Evolutionary conservation across 2,329 filamentous ascomycete genomes (phyloP).

Genomic region (Stachybotrys chartarum): DNA sequence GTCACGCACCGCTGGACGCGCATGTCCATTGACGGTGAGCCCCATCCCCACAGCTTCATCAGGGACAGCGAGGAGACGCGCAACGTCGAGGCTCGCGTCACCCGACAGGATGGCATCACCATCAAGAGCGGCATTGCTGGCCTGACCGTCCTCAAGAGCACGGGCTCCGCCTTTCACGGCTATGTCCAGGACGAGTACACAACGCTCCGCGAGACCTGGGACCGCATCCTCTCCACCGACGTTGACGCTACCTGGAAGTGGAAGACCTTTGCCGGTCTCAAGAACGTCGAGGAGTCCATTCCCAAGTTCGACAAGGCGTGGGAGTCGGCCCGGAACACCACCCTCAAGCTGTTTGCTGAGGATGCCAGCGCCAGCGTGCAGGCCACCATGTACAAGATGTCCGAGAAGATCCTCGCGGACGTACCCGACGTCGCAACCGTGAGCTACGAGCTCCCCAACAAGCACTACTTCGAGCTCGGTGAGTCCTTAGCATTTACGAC

Average conservation of each 20-base stretch:
- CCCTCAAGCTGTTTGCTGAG: conserved; percentile 83
- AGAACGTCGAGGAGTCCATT: conserved; percentile 57
- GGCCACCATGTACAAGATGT: conserved; percentile 99
- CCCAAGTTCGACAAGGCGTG: conserved; percentile 73
- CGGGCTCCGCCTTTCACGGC: conserved; percentile 90
- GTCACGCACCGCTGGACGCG: conserved; percentile 87
- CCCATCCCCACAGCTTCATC: conserved; percentile 91
- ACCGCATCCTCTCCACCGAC: conserved; percentile 90
- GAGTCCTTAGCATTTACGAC: conserved; percentile 26
- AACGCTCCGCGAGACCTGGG: conserved; percentile 82
- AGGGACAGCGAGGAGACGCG: conserved; percentile 85
- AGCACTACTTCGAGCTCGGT: conserved; percentile 98
- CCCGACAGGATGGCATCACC: conserved; percentile 61
- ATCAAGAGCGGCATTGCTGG: conserved; percentile 74
- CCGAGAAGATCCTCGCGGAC: conserved; percentile 70
- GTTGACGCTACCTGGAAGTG: conserved; percentile 85
- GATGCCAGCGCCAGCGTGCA: conserved; percentile 92
- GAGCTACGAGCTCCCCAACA: conserved; percentile 86
- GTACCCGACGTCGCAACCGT: conserved; percentile 67
- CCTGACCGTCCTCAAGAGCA: conserved; percentile 89
- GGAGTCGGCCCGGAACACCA: conserved; percentile 71
- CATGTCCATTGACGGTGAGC: conserved; percentile 77
- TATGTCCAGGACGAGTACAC: conserved; percentile 94
- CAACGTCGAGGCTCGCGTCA: conserved; percentile 67
- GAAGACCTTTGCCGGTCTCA: conserved; percentile 60